Percentiles rank a stretch among this genome's conserved stretches.
Conservation (phyloP, 2,329 filamentous ascomycete species). For the Aspergillus novofumigatus region DNA sequence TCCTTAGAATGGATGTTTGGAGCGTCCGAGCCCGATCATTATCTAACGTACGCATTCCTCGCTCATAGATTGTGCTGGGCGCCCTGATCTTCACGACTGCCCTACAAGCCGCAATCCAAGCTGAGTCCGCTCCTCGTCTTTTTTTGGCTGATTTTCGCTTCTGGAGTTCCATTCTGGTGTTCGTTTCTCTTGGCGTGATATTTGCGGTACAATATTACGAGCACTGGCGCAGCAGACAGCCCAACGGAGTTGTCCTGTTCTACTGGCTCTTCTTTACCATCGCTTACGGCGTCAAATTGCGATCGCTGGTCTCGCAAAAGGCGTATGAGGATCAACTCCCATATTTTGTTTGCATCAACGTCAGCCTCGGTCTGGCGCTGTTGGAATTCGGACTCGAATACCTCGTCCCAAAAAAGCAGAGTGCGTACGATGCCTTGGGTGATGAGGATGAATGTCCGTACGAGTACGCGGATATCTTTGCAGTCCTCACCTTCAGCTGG, state of each 20-base stretch:
- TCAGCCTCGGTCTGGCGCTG: slow-evolving; percentile 65
- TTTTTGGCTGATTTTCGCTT: slow-evolving; percentile 83
- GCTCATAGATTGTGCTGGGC: slow-evolving; percentile 56
- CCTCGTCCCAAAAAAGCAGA: slow-evolving; percentile 74
- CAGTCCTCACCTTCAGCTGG: slow-evolving; percentile 90
- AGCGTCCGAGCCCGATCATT: not conserved
- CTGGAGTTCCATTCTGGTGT: slow-evolving; percentile 70
- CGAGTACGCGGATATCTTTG: slow-evolving; percentile 93
- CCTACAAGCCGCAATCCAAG: slow-evolving; percentile 72
- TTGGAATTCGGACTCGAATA: slow-evolving; percentile 77
- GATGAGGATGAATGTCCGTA: slow-evolving; percentile 65
- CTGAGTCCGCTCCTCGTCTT: slow-evolving; percentile 61
- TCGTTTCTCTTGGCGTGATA: slow-evolving; percentile 69
- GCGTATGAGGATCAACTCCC: slow-evolving; percentile 61
- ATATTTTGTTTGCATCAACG: slow-evolving; percentile 73
- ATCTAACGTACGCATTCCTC: not conserved
- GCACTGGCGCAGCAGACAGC: slow-evolving; percentile 74
- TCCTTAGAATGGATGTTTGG: not conserved
- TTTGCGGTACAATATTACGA: slow-evolving; percentile 82
- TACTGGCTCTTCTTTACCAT: slow-evolving; percentile 89
- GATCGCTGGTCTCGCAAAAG: slow-evolving; percentile 76
- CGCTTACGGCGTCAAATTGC: slow-evolving; percentile 74
- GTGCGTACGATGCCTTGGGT: slow-evolving; percentile 63
- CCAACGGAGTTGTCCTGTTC: slow-evolving; percentile 83
- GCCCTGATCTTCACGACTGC: slow-evolving; percentile 64